Base-by-base conservation (phyloP, 179 eudicot species). In the Beta lomatogona region DNA sequence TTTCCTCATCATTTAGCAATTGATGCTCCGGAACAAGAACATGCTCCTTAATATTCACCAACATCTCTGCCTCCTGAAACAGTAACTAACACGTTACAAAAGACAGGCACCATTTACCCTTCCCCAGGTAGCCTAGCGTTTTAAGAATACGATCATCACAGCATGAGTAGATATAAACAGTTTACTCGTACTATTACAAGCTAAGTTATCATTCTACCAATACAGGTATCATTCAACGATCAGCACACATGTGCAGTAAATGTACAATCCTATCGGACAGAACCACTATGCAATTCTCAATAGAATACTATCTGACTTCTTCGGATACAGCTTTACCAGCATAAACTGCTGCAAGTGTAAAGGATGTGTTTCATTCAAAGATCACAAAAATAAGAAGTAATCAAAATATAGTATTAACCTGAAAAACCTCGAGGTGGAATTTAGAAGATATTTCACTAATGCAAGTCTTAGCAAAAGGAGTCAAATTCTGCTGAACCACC, bases 1-100 rank as follows among this genome's bases (percentile, higher is more conserved):
- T 93, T 83, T 93, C 98, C 71, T 91, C 98, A 28, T 87, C 84
- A 19, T 85, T 84, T 46, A 93, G 90, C 77, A 92, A 77, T 85
- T 93, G 94, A 86, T 93, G 98, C 84, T 92, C 93, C 8, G 98
- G 98, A 85, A 93, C 92, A 69, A 93, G 91, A 63, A 92, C 94
- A 83, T 93, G 98, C 21, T 93, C 87, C 87, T 89, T 92, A 48
- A 93, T 91, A 81, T 92, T 93, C 55, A 93, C 91, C 85, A 93
- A 84, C 86, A 93, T 82, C 86, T 93, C 98, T 9, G 94, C 92
- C 83, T 93, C 98, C 98, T 85, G 88, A 71, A 48, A 41, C 41
- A 60, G 58, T 60, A 19, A 50, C 22, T 13, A 28, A 36, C 22
- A 50, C 7, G 21, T 79, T 79, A 65, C 31, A 10, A 9, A n/a